These are phyloP conservation scores for Ramicandelaber brevisporus DNA, from an alignment of 192 early-diverging fungal genomes.

Conservation along the genomic window DNA sequence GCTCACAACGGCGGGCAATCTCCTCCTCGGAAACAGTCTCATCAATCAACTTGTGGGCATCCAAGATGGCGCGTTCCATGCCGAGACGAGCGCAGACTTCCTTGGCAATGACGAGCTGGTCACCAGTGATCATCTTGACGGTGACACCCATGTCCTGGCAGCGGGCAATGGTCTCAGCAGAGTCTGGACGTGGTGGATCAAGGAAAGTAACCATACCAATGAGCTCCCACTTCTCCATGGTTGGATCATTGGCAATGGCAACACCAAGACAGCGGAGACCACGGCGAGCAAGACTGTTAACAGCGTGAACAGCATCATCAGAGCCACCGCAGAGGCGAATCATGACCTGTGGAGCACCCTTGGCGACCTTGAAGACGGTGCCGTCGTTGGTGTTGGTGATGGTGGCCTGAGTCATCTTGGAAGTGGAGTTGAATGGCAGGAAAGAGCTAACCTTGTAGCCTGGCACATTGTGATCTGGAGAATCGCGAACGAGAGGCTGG, in stretches of 20 bases:
- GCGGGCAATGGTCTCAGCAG: constrained; percentile 56
- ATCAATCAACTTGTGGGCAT: constrained; percentile 65
- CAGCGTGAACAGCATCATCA: constrained; percentile 56
- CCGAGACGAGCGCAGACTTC: constrained; percentile 75
- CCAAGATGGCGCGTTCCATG: constrained; percentile 76
- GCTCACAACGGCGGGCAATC: constrained; percentile 54
- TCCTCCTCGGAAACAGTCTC: constrained; percentile 49
- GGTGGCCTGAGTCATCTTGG: constrained; percentile 80
- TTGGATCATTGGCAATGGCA: constrained; percentile 43
- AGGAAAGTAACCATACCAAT: constrained; percentile 80
- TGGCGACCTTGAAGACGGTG: constrained; percentile 64
- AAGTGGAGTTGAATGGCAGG: constrained; percentile 77
- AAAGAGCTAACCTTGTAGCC: constrained; percentile 81
- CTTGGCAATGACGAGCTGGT: constrained; percentile 85
- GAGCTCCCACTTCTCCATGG: constrained; percentile 39
- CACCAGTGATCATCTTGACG: constrained; percentile 94
- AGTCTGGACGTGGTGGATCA: constrained; percentile 77
- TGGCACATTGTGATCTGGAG: constrained; percentile 46
- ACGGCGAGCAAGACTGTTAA: constrained; percentile 59
- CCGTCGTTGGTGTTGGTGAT: constrained; percentile 42
- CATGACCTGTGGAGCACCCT: constrained; percentile 89
- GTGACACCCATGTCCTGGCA: constrained; percentile 69
- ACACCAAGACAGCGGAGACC: constrained; percentile 87
- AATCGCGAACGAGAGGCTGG: constrained; percentile 39
- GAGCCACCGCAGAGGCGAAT: constrained; percentile 56